These are phyloP conservation scores for Ophiostoma sp. DNA, from an alignment of 2,329 filamentous ascomycete species.

Conservation along the genomic window DNA sequence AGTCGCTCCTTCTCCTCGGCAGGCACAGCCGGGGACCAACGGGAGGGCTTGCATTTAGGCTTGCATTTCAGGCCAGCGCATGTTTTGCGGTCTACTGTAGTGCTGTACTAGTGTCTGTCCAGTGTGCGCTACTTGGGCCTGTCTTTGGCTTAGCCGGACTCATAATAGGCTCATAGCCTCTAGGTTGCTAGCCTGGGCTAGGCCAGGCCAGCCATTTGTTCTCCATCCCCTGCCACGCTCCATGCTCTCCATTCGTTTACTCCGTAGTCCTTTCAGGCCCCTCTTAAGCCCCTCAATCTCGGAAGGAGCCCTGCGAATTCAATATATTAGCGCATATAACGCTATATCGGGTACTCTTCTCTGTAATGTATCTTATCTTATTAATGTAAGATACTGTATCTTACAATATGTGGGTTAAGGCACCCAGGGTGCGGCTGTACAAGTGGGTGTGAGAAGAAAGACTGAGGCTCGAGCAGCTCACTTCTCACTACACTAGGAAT, in stretches of 20 bases:
- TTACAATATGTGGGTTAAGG: too few species aligned
- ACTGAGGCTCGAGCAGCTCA: not conserved
- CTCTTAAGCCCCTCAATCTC: constrained; percentile 4
- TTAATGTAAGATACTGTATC: too few species aligned
- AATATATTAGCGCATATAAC: not conserved
- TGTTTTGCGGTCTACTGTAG: not conserved
- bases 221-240: not conserved
- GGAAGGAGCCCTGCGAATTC: not conserved
- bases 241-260: not conserved
- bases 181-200: constrained; percentile 2
- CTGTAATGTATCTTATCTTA: too few species aligned
- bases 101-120: not conserved
- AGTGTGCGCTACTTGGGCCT: not conserved
- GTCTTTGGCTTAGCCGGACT: not conserved
- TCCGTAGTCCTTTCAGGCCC: constrained; percentile 1
- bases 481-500: not conserved
- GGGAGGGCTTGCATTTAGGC: not conserved
- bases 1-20: not conserved
- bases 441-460: not conserved
- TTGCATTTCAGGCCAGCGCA: not conserved
- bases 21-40: not conserved
- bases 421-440: not conserved
- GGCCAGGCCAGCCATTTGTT: not conserved
- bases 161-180: not conserved
- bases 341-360: too few species aligned